These are phyloP conservation scores for Crucibulum laeve DNA, from an alignment of 768 basidiomycete species.

Conservation along the genomic window DNA sequence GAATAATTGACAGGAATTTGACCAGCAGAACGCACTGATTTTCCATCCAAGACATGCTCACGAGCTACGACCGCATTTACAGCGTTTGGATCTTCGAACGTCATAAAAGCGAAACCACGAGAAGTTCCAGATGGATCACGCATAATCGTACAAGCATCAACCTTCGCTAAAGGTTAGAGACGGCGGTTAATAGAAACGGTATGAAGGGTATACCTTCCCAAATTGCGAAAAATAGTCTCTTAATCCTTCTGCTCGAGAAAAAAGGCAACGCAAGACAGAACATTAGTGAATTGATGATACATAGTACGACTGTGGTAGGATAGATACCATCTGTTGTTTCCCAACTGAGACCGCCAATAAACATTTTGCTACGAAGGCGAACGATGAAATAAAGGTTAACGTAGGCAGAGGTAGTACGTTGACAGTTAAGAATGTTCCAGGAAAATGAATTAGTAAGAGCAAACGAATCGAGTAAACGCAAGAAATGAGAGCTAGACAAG, in stretches of 20 bases:
- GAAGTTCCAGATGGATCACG: slow-evolving; percentile 73
- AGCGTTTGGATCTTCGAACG: slow-evolving; percentile 64
- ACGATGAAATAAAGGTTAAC: slow-evolving; percentile 17
- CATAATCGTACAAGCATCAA: slow-evolving; percentile 85
- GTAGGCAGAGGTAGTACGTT: slow-evolving; percentile 19
- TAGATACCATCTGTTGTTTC: slow-evolving; percentile 84
- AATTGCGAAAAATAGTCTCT: slow-evolving; percentile 76
- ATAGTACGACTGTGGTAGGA: slow-evolving; percentile 23
- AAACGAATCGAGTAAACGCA: slow-evolving; percentile 1
- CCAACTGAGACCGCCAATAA: slow-evolving; percentile 89
- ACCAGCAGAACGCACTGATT: slow-evolving; percentile 43
- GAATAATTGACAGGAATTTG: neutral
- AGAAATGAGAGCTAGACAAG: no score
- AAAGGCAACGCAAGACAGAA: slow-evolving; percentile 11
- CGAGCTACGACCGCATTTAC: slow-evolving; percentile 63
- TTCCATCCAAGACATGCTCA: slow-evolving; percentile 74
- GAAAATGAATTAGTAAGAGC: neutral
- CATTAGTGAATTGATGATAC: slow-evolving; percentile 32
- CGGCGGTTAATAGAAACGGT: slow-evolving; percentile 1
- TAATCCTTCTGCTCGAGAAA: slow-evolving; percentile 45
- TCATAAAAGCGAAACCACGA: slow-evolving; percentile 82
- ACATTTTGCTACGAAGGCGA: slow-evolving; percentile 69
- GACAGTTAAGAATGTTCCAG: slow-evolving; percentile 11
- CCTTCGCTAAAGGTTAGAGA: slow-evolving; percentile 29
- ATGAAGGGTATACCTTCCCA: slow-evolving; percentile 51